Base-by-base conservation (phyloP, 2,329 filamentous ascomycete genomes). In the Trichoderma brevicompactum region DNA sequence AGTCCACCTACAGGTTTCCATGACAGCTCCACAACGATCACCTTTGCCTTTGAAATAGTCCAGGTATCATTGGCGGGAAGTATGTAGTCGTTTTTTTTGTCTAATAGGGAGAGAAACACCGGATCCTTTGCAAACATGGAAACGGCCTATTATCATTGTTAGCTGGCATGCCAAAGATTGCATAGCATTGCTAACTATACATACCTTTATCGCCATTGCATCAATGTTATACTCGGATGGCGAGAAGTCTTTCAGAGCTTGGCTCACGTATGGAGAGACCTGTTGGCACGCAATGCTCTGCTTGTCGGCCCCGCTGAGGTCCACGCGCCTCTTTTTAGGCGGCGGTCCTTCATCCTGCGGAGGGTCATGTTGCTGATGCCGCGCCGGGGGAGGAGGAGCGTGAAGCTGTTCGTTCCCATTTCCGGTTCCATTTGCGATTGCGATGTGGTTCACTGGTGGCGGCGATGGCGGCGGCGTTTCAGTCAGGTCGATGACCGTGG, bases 121-220 rank as follows among this genome's bases (percentile, higher is more conserved):
- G 69, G 65, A 53, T 62, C 71, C 38, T 50, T 68, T 1, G 70
- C 69, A n/a, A 76, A 68, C 10, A 59, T 64, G 9, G 69, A 66
- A n/a, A 75, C 65, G 3, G 72, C 55, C 69, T 74, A 53, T 10
- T 50, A 0, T 12, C 17, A 43, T n/a, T 17, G 49, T 71, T 62
- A 70, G 66, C 54, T 28, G 7, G n/a, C 8, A 13, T 15, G 19
- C 34, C 10, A 17, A 60, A 60, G 9, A 10, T n/a, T 8, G n/a
- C 15, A 15, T n/a, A 15, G 12, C 9, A 23, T n/a, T 36, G 15
- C 5, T 7, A 32, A 34, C 41, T 13, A 55, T 12, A 49, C 67
- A 58, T 74, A 79, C 77, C 69, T 72, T 68, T 28, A 72, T 60
- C 3, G 74, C 72, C 34, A 80, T 73, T 2, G 72, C 68, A 13